Conservation (phyloP, 225 moss, liverwort and hornwort species). For the Lunularia cruciata region DNA sequence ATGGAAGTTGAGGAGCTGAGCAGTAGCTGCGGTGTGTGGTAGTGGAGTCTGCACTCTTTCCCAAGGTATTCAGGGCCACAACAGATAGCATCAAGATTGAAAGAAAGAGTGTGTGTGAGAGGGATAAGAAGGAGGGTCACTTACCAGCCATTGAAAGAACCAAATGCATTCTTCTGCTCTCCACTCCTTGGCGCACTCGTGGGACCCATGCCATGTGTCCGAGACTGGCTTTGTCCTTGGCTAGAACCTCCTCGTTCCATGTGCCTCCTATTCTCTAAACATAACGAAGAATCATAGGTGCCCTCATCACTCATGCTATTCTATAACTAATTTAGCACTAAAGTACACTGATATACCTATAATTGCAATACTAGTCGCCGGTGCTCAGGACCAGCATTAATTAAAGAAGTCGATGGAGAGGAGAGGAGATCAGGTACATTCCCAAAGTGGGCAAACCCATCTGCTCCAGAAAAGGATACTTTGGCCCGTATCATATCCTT, state of each 20-base stretch:
- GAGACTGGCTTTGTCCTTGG: not conserved
- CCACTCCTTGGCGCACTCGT: conserved; percentile 8
- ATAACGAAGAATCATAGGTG: not conserved
- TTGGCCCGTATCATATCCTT: not conserved
- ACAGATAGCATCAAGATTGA: not conserved
- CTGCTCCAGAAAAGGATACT: not conserved
- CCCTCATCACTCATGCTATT: not conserved
- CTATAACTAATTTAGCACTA: not conserved
- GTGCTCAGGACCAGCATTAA: not conserved
- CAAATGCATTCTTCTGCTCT: not conserved
- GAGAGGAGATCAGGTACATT: not conserved
- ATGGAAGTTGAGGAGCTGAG: too few species aligned
- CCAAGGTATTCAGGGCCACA: not conserved
- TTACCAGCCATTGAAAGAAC: not conserved
- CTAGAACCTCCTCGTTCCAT: not conserved
- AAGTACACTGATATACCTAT: not conserved
- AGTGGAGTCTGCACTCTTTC: not conserved
- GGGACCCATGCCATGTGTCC: conserved; percentile 8
- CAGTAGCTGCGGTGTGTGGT: not conserved
- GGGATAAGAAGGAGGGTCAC: not conserved
- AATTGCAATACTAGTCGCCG: not conserved
- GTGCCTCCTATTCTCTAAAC: not conserved
- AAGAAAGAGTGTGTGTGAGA: not conserved
- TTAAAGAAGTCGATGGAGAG: not conserved
- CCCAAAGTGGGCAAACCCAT: conserved; percentile 1